phyloP scores from a whole-genome alignment of 129 eudicot genomes.

The Saposhnikovia divaricata region DNA sequence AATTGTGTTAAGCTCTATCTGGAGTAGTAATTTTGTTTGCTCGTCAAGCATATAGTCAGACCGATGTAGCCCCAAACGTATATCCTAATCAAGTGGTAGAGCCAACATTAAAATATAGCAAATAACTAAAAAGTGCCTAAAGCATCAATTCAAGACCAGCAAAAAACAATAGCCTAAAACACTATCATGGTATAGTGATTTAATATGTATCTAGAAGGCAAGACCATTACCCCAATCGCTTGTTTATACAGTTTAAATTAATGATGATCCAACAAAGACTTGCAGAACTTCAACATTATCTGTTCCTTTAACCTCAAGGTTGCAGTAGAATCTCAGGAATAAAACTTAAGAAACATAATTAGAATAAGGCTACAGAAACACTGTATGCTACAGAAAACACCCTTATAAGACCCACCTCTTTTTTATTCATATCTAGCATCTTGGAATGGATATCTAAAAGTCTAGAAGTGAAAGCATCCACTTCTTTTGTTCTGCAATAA shows the following conservation, averaged over 20 bases:
- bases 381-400: neutral
- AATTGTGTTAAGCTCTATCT: slow-evolving; percentile 91
- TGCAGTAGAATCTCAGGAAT: neutral
- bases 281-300: neutral
- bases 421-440: slow-evolving; percentile 74
- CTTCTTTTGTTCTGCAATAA: slow-evolving; percentile 75
- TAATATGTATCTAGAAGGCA: neutral
- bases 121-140: neutral
- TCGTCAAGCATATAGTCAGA: slow-evolving; percentile 98
- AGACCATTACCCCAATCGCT: neutral
- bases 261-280: neutral
- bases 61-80: slow-evolving; percentile 95
- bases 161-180: neutral
- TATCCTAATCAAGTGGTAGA: slow-evolving; percentile 43
- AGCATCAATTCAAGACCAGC: neutral
- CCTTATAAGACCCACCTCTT: slow-evolving; percentile 47
- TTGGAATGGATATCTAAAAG: slow-evolving; percentile 81
- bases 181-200: neutral
- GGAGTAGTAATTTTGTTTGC: slow-evolving; percentile 85
- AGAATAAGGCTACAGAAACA: neutral
- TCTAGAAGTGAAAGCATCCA: slow-evolving; percentile 77
- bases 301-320: neutral
- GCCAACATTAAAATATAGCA: slow-evolving; percentile 14
- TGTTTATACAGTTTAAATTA: neutral
- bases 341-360: neutral